Evolutionary conservation across 805 yeast genomes (phyloP).

Genomic region (Candida ortonii): DNA sequence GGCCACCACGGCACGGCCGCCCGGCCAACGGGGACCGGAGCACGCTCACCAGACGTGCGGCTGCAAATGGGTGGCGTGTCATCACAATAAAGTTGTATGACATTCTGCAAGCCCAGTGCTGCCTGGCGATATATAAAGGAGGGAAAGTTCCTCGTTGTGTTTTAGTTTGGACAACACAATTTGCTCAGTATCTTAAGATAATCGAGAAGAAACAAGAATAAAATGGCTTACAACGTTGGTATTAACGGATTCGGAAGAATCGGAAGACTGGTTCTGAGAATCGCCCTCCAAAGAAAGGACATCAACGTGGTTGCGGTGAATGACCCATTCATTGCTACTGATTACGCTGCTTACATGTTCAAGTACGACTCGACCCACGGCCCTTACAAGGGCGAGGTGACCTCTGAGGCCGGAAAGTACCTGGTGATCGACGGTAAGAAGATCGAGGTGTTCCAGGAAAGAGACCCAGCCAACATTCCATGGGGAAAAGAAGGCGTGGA

Average conservation of each 20-base stretch:
- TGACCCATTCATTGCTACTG: slow-evolving; percentile 87
- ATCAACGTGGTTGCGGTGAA: slow-evolving; percentile 84
- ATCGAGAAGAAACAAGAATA: slow-evolving; percentile 11
- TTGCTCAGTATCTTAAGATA: background rate
- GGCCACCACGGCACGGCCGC: background rate
- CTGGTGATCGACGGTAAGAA: slow-evolving; percentile 67
- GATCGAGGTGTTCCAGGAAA: slow-evolving; percentile 71
- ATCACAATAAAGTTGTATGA: background rate
- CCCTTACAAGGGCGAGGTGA: slow-evolving; percentile 71
- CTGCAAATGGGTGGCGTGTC: no score
- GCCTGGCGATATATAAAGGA: slow-evolving; percentile 12
- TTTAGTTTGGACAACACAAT: background rate
- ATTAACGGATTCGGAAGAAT: slow-evolving; percentile 95
- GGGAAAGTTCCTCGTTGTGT: slow-evolving; percentile 4
- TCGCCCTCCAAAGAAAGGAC: slow-evolving; percentile 70
- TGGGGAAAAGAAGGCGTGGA: slow-evolving; percentile 85
- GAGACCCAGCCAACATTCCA: slow-evolving; percentile 83
- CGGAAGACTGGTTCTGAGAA: slow-evolving; percentile 85
- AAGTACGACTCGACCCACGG: slow-evolving; percentile 95
- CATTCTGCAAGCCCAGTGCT: background rate
- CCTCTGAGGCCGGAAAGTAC: slow-evolving; percentile 50
- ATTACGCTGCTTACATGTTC: slow-evolving; percentile 93
- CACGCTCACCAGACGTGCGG: no score
- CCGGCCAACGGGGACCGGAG: background rate
- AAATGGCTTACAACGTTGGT: slow-evolving; percentile 70